Evolutionary conservation across 2,329 filamentous ascomycete species (phyloP), one percentile per base, ranked within the genome.

Genomic region (Shiraia sp.): DNA sequence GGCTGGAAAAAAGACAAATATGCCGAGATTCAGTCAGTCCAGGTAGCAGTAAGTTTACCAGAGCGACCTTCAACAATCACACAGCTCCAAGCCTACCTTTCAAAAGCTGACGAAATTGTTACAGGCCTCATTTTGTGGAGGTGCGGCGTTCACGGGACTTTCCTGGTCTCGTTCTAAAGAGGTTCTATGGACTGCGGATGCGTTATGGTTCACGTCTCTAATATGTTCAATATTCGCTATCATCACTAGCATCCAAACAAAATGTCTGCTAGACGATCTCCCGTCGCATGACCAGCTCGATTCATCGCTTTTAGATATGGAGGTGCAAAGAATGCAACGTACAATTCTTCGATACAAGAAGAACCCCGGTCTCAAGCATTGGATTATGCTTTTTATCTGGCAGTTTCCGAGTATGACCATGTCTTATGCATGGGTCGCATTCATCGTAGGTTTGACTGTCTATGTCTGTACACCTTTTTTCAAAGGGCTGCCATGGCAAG

Each of bases 391-490:
- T 2, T 63, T 62, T 41, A 48, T 61, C 19, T 65, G 59, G 61
- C 59, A 62, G 25, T 63, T 61, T 19, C 55, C 61, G 10, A 58
- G 50, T 3, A 65, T 63, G 61, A 55, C 51, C 3, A 62, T 61
- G 57, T 53, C 53, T 31, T 63, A 62, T 34, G 49, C 59, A 1
- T 63, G 59, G 61, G 44, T 47, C 15, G 53, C 52, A 0, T 61
- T 59, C 23, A 40, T 65, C n/a, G 33, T 40, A 19, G 59, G 55
- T 15, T 44, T 63, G n/a, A 62, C 58, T 15, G 49, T 63, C n/a
- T 55, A 62, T 32, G 22, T 63, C 4, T 62, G 58, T 35, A 58
- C 51, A 9, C 55, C 59, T 8, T 59, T 63, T 34, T 49, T 62
- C 15, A 39, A 45, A 22, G 32, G 45, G 5, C 28, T 42, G 17